phyloP scores from a whole-genome alignment of 352 stramenopile species.

The Aphanomyces stellatus region DNA sequence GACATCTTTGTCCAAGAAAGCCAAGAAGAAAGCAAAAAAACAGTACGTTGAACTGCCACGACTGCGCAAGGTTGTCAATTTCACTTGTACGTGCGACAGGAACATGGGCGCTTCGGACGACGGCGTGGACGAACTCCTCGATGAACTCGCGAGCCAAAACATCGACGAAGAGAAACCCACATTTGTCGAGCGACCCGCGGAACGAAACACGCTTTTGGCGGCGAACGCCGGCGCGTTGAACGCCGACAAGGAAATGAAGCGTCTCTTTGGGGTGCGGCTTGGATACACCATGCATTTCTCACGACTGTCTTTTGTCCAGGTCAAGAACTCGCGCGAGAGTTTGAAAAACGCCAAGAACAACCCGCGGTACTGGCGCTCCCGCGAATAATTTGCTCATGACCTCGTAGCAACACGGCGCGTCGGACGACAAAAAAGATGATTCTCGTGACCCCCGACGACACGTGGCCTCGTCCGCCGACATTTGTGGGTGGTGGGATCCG shows the following conservation, averaged over 20 bases:
- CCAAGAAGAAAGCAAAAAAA: slow-evolving; percentile 30
- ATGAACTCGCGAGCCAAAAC: slow-evolving; percentile 43
- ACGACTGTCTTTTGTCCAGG: slow-evolving; percentile 25
- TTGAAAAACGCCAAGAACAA: slow-evolving; percentile 14
- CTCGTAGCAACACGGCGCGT: slow-evolving; percentile 38
- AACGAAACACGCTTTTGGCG: slow-evolving; percentile 42
- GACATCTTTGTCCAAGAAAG: slow-evolving; percentile 35
- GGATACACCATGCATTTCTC: neutral
- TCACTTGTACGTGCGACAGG: too few relatives aligned
- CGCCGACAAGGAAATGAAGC: slow-evolving; percentile 84
- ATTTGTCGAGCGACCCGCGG: slow-evolving; percentile 27
- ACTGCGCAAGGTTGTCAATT: neutral
- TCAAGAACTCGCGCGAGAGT: slow-evolving; percentile 48
- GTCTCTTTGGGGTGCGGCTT: slow-evolving; percentile 64
- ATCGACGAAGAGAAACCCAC: slow-evolving; percentile 29
- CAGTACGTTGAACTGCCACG: neutral
- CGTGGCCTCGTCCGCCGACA: slow-evolving; percentile 77
- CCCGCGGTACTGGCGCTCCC: neutral
- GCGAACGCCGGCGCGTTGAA: slow-evolving; percentile 71
- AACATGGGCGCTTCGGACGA: slow-evolving; percentile 25
- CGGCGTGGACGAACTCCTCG: slow-evolving; percentile 58
- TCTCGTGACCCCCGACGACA: slow-evolving; percentile 65
- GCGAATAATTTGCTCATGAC: neutral
- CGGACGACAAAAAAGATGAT: slow-evolving; percentile 63
- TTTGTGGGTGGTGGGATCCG: slow-evolving; percentile 81